Percentiles rank a stretch among this genome's conserved stretches.
phyloP scores from a whole-genome alignment of 148 eudicot genomes.

The Diospyros kaki region DNA sequence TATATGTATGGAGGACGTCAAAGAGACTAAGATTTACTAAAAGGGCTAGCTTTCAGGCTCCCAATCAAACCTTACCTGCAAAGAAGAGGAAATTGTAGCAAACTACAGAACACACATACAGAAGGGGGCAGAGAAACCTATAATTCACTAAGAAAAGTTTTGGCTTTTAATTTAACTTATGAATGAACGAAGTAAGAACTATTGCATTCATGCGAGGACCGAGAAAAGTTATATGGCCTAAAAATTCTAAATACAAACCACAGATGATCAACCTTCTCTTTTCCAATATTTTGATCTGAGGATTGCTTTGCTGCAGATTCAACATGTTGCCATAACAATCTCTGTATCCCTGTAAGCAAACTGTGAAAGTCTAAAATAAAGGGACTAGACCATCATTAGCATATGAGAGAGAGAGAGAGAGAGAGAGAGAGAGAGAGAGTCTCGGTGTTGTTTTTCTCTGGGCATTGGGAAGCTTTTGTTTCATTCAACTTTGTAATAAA shows the following conservation, averaged over 20 bases:
- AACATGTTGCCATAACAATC: background rate
- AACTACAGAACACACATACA: background rate
- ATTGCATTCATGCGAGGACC: background rate
- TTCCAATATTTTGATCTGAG: background rate
- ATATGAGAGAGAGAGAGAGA: background rate
- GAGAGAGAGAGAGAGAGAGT: conserved; percentile 7
- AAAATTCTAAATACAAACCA: conserved; percentile 7
- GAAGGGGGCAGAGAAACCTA: background rate
- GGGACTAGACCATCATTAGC: background rate
- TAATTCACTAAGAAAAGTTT: background rate
- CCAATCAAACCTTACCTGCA: background rate
- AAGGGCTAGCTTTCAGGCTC: background rate
- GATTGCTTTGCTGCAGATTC: conserved; percentile 5
- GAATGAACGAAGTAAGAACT: background rate
- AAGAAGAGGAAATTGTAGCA: background rate
- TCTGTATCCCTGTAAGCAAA: background rate
- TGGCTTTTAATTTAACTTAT: background rate
- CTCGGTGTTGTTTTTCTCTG: conserved; percentile 13
- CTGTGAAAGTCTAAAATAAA: background rate
- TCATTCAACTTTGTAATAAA: conserved; percentile 17
- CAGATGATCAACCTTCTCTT: background rate
- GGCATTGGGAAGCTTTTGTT: conserved; percentile 12
- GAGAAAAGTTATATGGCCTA: no score
- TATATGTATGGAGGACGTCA: background rate
- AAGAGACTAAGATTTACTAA: background rate